Conservation (phyloP, 495 filamentous ascomycete genomes). For the Cairneyella variabilis region DNA sequence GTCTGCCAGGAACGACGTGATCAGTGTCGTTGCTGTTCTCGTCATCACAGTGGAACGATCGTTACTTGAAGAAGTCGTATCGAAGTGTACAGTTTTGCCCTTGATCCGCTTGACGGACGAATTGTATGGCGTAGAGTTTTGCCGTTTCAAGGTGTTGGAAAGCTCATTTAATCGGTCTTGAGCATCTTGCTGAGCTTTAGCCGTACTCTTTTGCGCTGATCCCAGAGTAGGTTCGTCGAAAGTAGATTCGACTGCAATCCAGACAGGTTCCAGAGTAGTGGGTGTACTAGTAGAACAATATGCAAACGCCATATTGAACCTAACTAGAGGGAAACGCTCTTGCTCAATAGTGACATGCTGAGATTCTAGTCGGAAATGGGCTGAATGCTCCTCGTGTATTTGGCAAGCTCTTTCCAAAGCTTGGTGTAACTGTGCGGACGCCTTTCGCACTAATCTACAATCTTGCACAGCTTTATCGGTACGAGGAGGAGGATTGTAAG, state of each 20-base stretch:
- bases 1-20: not conserved
- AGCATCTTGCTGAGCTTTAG: not conserved
- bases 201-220: not conserved
- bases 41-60: not conserved
- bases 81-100: slow-evolving; percentile 15
- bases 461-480: slow-evolving; percentile 8
- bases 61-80: slow-evolving; percentile 1
- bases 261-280: not conserved
- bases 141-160: slow-evolving; percentile 15
- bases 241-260: slow-evolving; percentile 1
- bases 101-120: slow-evolving; percentile 8
- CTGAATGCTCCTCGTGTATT: slow-evolving; percentile 29
- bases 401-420: slow-evolving; percentile 31
- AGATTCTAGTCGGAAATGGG: slow-evolving; percentile 32
- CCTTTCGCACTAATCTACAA: slow-evolving; percentile 25
- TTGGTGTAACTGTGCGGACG: slow-evolving; percentile 33
- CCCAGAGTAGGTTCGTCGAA: not conserved
- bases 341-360: slow-evolving; percentile 13
- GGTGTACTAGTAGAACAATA: not conserved
- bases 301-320: slow-evolving; percentile 28
- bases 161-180: not conserved
- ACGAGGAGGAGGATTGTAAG: not conserved
- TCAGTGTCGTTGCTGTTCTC: not conserved
- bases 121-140: not conserved
- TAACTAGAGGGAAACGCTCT: slow-evolving; percentile 10